Conservation (phyloP, 768 basidiomycete species). For the Auricularia sp. region DNA sequence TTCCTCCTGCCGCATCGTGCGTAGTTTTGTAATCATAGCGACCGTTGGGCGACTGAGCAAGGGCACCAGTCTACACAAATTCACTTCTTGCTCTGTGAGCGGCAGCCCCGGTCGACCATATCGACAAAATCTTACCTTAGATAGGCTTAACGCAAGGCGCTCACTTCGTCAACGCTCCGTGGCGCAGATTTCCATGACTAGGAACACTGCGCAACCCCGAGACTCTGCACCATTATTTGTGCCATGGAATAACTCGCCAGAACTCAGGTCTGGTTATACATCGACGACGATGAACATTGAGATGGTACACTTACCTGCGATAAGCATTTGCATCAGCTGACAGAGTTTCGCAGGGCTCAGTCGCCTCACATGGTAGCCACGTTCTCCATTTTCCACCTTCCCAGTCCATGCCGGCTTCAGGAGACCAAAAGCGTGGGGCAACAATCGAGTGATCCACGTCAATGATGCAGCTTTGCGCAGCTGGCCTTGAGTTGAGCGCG, state of each 20-base stretch:
- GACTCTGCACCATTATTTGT: neutral
- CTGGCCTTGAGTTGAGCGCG: too few species aligned
- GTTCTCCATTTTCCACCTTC: too few species aligned
- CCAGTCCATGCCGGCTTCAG: too few species aligned
- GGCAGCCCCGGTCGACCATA: neutral
- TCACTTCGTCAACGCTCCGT: neutral
- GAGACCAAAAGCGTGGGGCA: too few species aligned
- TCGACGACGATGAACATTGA: neutral
- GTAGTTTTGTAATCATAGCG: neutral
- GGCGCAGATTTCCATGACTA: neutral
- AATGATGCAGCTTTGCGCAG: too few species aligned
- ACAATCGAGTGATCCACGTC: too few species aligned
- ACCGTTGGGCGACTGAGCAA: conserved; percentile 1
- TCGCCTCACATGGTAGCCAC: too few species aligned
- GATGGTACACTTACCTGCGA: neutral
- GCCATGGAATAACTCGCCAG: neutral
- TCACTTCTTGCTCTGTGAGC: conserved; percentile 3
- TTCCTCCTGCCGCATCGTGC: conserved; percentile 2
- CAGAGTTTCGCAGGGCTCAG: too few species aligned
- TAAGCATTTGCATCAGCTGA: too few species aligned
- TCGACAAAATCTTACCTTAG: neutral
- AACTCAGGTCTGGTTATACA: neutral
- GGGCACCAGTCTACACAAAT: conserved; percentile 8
- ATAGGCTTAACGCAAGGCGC: neutral
- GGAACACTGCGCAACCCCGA: too few species aligned